These are phyloP conservation scores for Wickerhamiella lipophila DNA, from an alignment of 805 yeast species.

Conservation along the genomic window DNA sequence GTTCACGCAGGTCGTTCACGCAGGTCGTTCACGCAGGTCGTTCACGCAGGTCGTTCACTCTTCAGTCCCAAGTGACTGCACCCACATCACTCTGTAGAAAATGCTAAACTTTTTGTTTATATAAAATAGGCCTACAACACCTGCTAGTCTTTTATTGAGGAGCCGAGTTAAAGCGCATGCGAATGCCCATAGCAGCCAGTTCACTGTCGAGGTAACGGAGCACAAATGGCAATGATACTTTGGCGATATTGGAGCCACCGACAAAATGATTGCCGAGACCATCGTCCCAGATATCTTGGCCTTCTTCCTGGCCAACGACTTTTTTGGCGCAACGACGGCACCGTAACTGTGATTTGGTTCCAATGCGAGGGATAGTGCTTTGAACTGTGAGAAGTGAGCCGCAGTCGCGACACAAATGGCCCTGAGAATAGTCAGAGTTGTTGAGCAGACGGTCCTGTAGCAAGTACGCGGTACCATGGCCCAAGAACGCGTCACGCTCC, in stretches of 20 bases:
- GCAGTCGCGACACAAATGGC: constrained; percentile 80
- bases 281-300: constrained; percentile 77
- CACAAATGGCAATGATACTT: constrained; percentile 94
- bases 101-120: not conserved
- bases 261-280: constrained; percentile 84
- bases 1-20: too few relatives aligned
- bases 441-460: constrained; percentile 89
- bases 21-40: too few relatives aligned
- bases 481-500: constrained; percentile 98
- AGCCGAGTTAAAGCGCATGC: constrained; percentile 75
- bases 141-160: constrained; percentile 28
- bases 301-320: constrained; percentile 36
- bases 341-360: constrained; percentile 60
- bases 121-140: not conserved
- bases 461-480: constrained; percentile 93
- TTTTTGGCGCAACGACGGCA: constrained; percentile 85
- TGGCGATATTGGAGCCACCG: constrained; percentile 89
- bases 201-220: constrained; percentile 91
- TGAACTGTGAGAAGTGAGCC: constrained; percentile 87
- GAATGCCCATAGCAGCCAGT: constrained; percentile 94
- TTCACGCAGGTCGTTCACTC: too few relatives aligned
- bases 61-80: too few relatives aligned
- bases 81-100: too few relatives aligned
- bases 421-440: constrained; percentile 90
- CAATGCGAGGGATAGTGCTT: constrained; percentile 80